Evolutionary conservation across 2,329 filamentous ascomycete species (phyloP).

Genomic region (Coniochaeta ligniaria): DNA sequence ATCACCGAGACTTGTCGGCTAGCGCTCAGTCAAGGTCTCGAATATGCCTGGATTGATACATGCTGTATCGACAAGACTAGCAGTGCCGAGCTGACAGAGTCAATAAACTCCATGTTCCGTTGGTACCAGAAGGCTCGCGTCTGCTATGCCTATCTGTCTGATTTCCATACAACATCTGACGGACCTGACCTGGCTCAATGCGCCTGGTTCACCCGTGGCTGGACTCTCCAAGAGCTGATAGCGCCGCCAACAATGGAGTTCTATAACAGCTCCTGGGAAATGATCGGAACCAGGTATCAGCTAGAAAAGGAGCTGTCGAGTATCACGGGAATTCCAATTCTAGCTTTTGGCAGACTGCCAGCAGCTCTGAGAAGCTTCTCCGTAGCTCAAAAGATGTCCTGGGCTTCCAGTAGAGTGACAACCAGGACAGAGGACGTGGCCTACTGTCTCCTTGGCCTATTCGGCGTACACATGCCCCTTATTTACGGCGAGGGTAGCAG

Average conservation of each 20-base stretch:
- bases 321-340: background rate
- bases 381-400: slow-evolving; percentile 31
- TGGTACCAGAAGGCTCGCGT: slow-evolving; percentile 20
- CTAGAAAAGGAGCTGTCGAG: slow-evolving; percentile 7
- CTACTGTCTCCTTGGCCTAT: slow-evolving; percentile 36
- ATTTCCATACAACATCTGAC: slow-evolving; percentile 13
- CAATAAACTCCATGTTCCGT: slow-evolving; percentile 27
- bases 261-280: slow-evolving; percentile 14
- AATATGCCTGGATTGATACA: slow-evolving; percentile 21
- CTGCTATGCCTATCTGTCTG: slow-evolving; percentile 25
- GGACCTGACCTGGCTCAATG: background rate
- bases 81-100: slow-evolving; percentile 25
- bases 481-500: slow-evolving; percentile 20
- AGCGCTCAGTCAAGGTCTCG: slow-evolving; percentile 14
- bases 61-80: slow-evolving; percentile 27
- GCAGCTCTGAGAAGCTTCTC: background rate
- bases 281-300: slow-evolving; percentile 13
- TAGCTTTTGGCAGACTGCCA: background rate
- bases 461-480: slow-evolving; percentile 34
- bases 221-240: background rate
- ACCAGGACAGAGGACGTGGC: slow-evolving; percentile 30
- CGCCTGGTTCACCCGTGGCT: background rate
- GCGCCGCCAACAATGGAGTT: slow-evolving; percentile 8
- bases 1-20: slow-evolving; percentile 22
- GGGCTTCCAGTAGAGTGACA: slow-evolving; percentile 25